Base-by-base conservation (phyloP, 805 yeast species). In the Clavispora carvajalis region DNA sequence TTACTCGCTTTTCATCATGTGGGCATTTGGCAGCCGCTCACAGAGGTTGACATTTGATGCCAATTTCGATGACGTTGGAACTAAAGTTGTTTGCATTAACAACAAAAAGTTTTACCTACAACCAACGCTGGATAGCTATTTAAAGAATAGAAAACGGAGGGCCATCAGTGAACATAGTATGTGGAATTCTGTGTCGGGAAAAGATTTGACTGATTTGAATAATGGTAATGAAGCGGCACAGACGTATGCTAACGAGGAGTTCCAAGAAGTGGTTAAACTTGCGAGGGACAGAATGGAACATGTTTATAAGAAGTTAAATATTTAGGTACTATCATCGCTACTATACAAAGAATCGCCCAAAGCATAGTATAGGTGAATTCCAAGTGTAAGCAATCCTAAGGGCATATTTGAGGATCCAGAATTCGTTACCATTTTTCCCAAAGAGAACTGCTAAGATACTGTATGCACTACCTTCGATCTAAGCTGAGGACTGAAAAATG, bases 101-200 rank as follows among this genome's bases (percentile, higher is more conserved):
- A 33, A 42, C 33, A 23, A 40, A 25, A 34, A 37, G 22, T 44
- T 34, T 31, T 36, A 34, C 19, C 30, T 44, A 10, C 22, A 44
- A 16, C 48, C 53, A 5, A 33, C 46, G 2, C 41, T 39, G 35
- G 53, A 49, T 7, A 31, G 41, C 7, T 44, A 40, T 31, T 43
- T 51, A 8, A 23, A 36, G 16, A 39, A 43, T 33, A 37, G 37
- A 17, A 38, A 37, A 13, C 34, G 33, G 15, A 15, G 35, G 9
- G 19, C 22, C 8, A 33, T 22, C 18, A 31, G 26, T 7, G 47
- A 43, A 18, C 45, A 46, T 3, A 34, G 37, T 16, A 33, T 51
- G 37, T 51, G 55, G 55, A 43, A 47, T 18, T 51, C 53, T 53
- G 40, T 51, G 6, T 34, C 34, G 15, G 37, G 40, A 15, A 8